Base-by-base conservation (phyloP, 2,329 filamentous ascomycete species). In the Pyrenochaeta sp. region DNA sequence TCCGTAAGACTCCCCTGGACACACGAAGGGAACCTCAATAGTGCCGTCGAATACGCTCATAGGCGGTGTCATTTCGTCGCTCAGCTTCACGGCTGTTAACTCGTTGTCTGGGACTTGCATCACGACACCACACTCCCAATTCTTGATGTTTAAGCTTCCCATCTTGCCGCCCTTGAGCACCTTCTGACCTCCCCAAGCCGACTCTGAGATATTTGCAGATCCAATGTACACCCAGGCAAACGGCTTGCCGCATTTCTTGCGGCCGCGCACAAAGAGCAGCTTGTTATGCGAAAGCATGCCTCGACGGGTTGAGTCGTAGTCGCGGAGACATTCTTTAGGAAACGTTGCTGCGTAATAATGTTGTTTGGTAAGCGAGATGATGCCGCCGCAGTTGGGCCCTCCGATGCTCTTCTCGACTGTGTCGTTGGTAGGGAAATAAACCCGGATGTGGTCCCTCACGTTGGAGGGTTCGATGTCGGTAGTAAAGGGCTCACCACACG, bases 101-200 rank as follows among this genome's bases (percentile, higher is more conserved):
- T 58, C 63, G 32, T 56, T 60, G 3, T 64, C 50, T 49, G 62
- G 68, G 25, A 91, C 81, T 9, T 89, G 88, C 40, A 97, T 75
- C 25, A 98, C 68, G 1, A 99, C 91, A 36, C 95, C 95, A 72
- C 93, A 97, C 79, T 98, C 95, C 93, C 94, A 98, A 76, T 98
- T 99, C 53, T 91, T 88, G 8, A 72, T 57, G 10, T 86, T 93
- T 62, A 98, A 83, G 76, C 92, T 96, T 12, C 88, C 86, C 60
- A 85, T 78, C 60, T 89, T 89, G 2, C 86, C 90, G 7, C 75
- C 78, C 65, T 85, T 87, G 68, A 96, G 90, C 69, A 88, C 88
- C 52, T 89, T 86, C 30, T 97, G 78, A 46, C 88, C 88, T 24
- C 94, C 95, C 94, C 95, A 99, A 30, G 95, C 95, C 74, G 91